Base-by-base conservation (phyloP, 352 stramenopile species). In the Pythium chondricola region DNA sequence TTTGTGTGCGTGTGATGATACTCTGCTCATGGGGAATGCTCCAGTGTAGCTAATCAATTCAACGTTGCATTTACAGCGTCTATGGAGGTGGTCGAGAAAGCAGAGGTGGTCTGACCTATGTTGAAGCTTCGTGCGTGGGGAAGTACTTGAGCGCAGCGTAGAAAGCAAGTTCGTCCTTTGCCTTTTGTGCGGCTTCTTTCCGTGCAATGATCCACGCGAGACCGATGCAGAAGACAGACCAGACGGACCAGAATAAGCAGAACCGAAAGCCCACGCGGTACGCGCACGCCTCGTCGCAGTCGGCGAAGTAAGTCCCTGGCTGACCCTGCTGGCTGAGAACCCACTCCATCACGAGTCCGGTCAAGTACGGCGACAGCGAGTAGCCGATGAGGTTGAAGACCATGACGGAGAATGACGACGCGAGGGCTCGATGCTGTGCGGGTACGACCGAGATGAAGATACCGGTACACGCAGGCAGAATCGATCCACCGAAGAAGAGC, bases 381-480 rank as follows among this genome's bases (percentile, higher is more conserved):
- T 90, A 93, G 21, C 81, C 81, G 24, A 88, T 74, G 10, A 93
- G 58, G 48, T 90, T 93, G 56, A 90, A 93, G 24, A 88, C 48
- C 76, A 90, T 93, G 27, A 89, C 77, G 2, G 74, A 85, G 38
- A 93, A 74, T 2, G 78, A 89, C 1, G 81, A 93, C 27, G 79
- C 81, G 2, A 93, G 63, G 21, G 81, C 77, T 13, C 79, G 76
- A 29, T 88, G 75, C 52, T 84, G 74, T 18, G 76, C 62, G 3
- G 81, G 76, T n/a, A 87, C 77, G 14, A 83, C 77, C 25, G 76
- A 89, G 50, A 93, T 89, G 50, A 90, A 90, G 60, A 93, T 93
- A 22, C 78, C 81, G 17, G 81, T 90, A 47, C 78, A 93, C 39
- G 81, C 79, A 24, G 81, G 81, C 6, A 93, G 45, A 47, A 90